Base-by-base conservation (phyloP, 2,329 filamentous ascomycete species). In the Fusarium sp. region DNA sequence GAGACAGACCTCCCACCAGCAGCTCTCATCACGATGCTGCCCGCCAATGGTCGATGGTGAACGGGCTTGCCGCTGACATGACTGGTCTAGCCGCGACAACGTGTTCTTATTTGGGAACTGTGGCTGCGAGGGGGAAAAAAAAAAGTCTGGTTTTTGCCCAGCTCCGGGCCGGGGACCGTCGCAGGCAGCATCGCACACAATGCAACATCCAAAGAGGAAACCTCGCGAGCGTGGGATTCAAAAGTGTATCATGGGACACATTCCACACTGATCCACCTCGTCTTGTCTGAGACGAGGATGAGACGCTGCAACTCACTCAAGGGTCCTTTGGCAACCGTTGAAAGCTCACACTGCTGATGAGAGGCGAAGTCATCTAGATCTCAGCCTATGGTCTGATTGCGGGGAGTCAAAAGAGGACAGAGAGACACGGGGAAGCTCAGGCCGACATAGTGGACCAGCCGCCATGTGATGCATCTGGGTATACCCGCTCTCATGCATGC, bases 1-100 rank as follows among this genome's bases (percentile, higher is more conserved):
- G n/a, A n/a, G n/a, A n/a, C n/a, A n/a, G n/a, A 63, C 69, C 71
- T 74, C 72, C 64, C 70, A 68, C 70, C 72, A 67, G 71, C 33
- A 62, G 55, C 54, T 56, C 25, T 58, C 55, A 58, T 65, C 58
- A 38, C 55, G 64, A 71, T 70, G 56, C 56, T 50, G 36, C 64
- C 63, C 56, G 53, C 61, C 67, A 68, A 61, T 62, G 59, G 49
- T 44, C 58, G 51, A 66, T 59, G 38, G 27, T 50, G 36, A 58
- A 68, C 60, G 62, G 59, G 34, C 62, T 64, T 59, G 68, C 59
- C 46, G 56, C 62, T 58, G 63, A 59, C 55, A 67, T 61, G 61
- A 67, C 44, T 69, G 58, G 60, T 51, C 14, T 42, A 65, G 58
- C 55, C 56, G 58, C 20, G 42, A 67, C 60, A 64, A 67, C 44